A percentile compares a stretch with the other conserved stretches of the same genome.
These are phyloP conservation scores for Nicotiana attenuata DNA, from an alignment of 257 asterid species.

Conservation along the genomic window DNA sequence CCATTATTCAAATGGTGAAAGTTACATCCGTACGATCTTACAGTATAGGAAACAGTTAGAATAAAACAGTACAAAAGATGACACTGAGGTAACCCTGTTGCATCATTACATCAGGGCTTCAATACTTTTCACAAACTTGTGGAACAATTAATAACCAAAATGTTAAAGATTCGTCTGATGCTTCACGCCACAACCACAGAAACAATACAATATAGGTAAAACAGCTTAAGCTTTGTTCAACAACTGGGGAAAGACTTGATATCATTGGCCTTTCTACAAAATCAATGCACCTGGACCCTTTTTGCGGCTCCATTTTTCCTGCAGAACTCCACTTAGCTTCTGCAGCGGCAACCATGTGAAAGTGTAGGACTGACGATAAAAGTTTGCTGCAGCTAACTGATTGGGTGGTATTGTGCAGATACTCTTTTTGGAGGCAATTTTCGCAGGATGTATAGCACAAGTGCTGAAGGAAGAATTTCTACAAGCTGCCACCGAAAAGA, in stretches of 20 bases:
- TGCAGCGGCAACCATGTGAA: background rate
- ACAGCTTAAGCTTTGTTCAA: background rate
- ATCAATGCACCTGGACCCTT: background rate
- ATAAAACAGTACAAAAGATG: background rate
- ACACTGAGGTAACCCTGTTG: background rate
- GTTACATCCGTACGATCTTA: background rate
- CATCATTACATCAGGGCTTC: background rate
- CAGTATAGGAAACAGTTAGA: background rate
- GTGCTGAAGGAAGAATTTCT: slow-evolving; percentile 74
- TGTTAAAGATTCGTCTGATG: background rate
- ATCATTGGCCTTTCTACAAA: background rate
- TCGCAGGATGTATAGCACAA: slow-evolving; percentile 64
- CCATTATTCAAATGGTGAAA: background rate
- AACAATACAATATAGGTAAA: background rate
- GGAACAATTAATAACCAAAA: background rate
- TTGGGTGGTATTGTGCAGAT: slow-evolving; percentile 60
- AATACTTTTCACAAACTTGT: background rate
- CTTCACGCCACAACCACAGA: background rate
- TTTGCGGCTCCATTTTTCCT: background rate
- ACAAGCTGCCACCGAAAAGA: slow-evolving; percentile 32
- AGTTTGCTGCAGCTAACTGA: slow-evolving; percentile 26
- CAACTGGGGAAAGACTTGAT: background rate
- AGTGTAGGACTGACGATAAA: background rate
- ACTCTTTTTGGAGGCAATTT: slow-evolving; percentile 60
- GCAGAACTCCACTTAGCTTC: background rate